Conservation (phyloP, 495 filamentous ascomycete species). For the Tuber aestivum region DNA sequence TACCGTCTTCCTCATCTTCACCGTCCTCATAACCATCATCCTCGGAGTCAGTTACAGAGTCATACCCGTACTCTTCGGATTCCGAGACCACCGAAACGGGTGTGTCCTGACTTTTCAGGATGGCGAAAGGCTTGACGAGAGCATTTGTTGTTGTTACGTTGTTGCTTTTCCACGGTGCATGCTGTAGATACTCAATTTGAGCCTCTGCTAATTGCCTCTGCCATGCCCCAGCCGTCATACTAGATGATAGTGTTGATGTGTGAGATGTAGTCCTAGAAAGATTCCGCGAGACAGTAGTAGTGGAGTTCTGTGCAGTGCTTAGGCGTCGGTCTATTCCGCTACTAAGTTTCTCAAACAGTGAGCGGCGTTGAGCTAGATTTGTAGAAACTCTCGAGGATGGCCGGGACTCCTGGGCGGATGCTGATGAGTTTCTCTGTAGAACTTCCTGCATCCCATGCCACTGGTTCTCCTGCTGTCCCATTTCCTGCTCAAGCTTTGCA, state of each 20-base stretch:
- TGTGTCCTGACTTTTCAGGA: slow-evolving; percentile 31
- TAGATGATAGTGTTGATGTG: neutral
- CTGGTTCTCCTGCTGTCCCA: slow-evolving; percentile 30
- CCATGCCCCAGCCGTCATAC: neutral
- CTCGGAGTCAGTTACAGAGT: neutral
- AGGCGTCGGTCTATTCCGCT: slow-evolving; percentile 25
- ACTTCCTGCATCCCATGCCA: slow-evolving; percentile 34
- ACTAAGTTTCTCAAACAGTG: slow-evolving; percentile 22
- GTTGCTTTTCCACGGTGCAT: slow-evolving; percentile 16
- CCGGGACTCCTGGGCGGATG: slow-evolving; percentile 11
- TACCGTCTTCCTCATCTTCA: neutral
- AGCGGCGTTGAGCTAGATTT: slow-evolving; percentile 20
- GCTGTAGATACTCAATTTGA: slow-evolving; percentile 32
- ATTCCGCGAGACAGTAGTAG: neutral
- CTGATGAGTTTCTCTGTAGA: slow-evolving; percentile 20
- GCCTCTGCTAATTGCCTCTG: slow-evolving; percentile 16
- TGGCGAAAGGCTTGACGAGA: slow-evolving; percentile 9
- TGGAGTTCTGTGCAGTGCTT: slow-evolving; percentile 12
- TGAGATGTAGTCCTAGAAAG: neutral
- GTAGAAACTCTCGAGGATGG: slow-evolving; percentile 15
- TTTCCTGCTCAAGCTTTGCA: slow-evolving; percentile 30
- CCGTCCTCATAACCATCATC: neutral
- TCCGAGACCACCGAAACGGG: slow-evolving; percentile 21
- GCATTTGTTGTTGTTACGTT: neutral
- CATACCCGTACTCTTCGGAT: slow-evolving; percentile 7